These are phyloP conservation scores for Auriscalpium vulgare DNA, from an alignment of 768 basidiomycete genomes.

Conservation along the genomic window DNA sequence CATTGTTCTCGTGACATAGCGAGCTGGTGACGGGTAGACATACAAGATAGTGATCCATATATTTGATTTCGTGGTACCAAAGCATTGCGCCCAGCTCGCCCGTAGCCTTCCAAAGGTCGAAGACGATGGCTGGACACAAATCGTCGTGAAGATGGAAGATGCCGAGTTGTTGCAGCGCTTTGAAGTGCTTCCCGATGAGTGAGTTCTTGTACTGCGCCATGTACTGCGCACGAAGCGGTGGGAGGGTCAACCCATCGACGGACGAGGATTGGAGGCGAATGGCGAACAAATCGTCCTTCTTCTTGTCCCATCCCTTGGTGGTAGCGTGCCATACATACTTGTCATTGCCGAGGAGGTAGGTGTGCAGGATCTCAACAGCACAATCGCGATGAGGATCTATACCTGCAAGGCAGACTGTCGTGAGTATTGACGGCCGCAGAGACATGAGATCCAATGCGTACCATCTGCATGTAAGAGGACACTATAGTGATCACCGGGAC, in stretches of 20 bases:
- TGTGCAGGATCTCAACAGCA: conserved; percentile 17
- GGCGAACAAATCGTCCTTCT: conserved; percentile 19
- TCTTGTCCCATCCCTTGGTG: conserved; percentile 17
- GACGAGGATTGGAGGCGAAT: conserved; percentile 19
- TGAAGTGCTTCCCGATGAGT: conserved; percentile 32
- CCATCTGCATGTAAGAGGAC: too few relatives aligned
- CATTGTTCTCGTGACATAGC: not conserved
- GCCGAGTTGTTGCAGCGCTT: conserved; percentile 23
- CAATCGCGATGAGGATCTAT: too few relatives aligned
- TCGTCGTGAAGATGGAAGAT: conserved; percentile 20
- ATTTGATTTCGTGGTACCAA: conserved; percentile 23
- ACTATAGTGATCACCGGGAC: too few relatives aligned
- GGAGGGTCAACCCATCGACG: conserved; percentile 21
- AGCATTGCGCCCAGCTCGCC: conserved; percentile 25
- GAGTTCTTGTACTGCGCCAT: conserved; percentile 27
- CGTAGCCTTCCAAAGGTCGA: conserved; percentile 23
- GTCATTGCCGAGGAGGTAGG: conserved; percentile 17
- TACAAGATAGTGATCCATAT: conserved; percentile 22
- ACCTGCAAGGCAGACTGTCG: too few relatives aligned
- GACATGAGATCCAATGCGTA: too few relatives aligned
- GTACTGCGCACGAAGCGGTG: conserved; percentile 22
- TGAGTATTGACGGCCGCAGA: too few relatives aligned
- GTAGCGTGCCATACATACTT: conserved; percentile 27
- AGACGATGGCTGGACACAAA: not conserved
- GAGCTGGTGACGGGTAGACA: too few relatives aligned